A percentile compares a stretch with the other conserved stretches of the same genome.
Conservation (phyloP, 371 early-diverging fungal species). For the Mucor lusitanicus region DNA sequence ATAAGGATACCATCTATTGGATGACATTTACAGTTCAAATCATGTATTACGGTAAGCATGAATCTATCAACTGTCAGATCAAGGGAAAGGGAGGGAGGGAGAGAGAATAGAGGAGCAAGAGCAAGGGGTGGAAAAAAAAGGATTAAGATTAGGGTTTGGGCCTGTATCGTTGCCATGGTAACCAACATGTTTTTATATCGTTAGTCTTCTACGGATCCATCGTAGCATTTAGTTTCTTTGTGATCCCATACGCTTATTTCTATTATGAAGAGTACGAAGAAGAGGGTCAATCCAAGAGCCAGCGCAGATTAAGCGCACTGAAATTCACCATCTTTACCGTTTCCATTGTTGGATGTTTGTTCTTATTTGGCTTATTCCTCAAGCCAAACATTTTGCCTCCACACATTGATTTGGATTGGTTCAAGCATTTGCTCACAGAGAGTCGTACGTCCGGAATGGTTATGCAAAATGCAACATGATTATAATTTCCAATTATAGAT, state of each 20-base stretch:
- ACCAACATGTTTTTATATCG: not conserved
- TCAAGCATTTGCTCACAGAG: conserved; percentile 32
- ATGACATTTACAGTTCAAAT: conserved; percentile 40
- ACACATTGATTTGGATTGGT: conserved; percentile 50
- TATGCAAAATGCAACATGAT: not conserved
- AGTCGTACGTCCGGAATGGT: conserved; percentile 31
- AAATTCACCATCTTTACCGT: conserved; percentile 40
- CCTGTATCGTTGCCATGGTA: not conserved
- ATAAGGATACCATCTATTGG: conserved; percentile 42
- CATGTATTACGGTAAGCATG: conserved; percentile 52
- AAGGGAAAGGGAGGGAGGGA: not conserved
- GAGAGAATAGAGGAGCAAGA: not conserved
- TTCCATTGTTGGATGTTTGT: conserved; percentile 24
- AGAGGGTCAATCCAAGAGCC: conserved; percentile 4
- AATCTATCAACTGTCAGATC: not conserved
- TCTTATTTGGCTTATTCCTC: conserved; percentile 43
- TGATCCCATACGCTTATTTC: conserved; percentile 59
- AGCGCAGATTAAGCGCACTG: conserved; percentile 20
- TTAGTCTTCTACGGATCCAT: conserved; percentile 47
- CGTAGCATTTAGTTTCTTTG: conserved; percentile 40
- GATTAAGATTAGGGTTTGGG: not conserved
- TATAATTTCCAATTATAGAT: conserved; percentile 27
- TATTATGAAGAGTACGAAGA: conserved; percentile 53
- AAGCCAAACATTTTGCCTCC: conserved; percentile 30
- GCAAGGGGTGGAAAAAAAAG: not conserved